Evolutionary conservation across 2,329 filamentous ascomycete genomes (phyloP).

Genomic region (Fusarium sp.): DNA sequence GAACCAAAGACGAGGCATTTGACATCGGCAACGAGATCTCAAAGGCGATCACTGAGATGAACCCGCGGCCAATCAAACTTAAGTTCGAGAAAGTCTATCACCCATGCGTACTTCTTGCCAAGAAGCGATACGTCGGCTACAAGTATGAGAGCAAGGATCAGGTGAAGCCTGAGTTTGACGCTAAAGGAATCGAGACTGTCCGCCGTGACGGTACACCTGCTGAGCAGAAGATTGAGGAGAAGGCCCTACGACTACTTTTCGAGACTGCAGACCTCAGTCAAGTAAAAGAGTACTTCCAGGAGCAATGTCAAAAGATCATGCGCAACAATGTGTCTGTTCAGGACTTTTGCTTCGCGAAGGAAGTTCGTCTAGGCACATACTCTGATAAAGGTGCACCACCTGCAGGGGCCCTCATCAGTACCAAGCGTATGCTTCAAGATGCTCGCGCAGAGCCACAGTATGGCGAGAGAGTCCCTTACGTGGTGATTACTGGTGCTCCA

Average conservation of each 20-base stretch:
- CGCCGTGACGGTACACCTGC: slow-evolving; percentile 93
- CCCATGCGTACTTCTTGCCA: slow-evolving; percentile 91
- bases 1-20: slow-evolving; percentile 89
- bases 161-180: slow-evolving; percentile 87
- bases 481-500: slow-evolving; percentile 89
- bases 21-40: slow-evolving; percentile 93
- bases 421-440: slow-evolving; percentile 86
- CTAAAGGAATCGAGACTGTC: slow-evolving; percentile 98
- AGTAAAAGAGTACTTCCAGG: slow-evolving; percentile 90
- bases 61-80: slow-evolving; percentile 90
- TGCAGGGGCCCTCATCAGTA: slow-evolving; percentile 88
- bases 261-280: slow-evolving; percentile 88
- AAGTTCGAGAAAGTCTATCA: slow-evolving; percentile 99
- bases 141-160: slow-evolving; percentile 89
- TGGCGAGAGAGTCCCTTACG: slow-evolving; percentile 93
- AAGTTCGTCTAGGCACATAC: slow-evolving; percentile 91
- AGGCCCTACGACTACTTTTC: slow-evolving; percentile 87
- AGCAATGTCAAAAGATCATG: slow-evolving; percentile 93
- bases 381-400: slow-evolving; percentile 79
- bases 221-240: slow-evolving; percentile 96
- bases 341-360: slow-evolving; percentile 94
- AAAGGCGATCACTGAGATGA: slow-evolving; percentile 85
- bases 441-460: slow-evolving; percentile 91
- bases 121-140: slow-evolving; percentile 98
- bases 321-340: slow-evolving; percentile 86